A percentile compares a stretch with the other conserved stretches of the same genome.
Evolutionary conservation across 495 filamentous ascomycete species (phyloP).

Genomic region (Hapsidospora chrysogenum): DNA sequence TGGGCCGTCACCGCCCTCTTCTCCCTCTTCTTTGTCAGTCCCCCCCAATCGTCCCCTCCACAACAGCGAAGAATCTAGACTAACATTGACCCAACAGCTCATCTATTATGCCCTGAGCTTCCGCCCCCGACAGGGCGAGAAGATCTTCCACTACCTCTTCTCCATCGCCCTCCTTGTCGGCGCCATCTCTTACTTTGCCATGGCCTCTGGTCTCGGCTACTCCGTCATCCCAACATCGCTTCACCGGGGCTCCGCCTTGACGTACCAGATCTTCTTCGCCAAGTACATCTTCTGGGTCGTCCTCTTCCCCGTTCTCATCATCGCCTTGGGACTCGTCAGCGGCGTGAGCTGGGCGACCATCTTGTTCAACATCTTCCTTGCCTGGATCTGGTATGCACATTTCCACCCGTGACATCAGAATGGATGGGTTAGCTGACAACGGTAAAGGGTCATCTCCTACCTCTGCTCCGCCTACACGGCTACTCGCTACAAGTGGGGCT

Average conservation of each 20-base stretch:
- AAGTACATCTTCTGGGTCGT: constrained; percentile 34
- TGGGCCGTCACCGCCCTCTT: constrained; percentile 28
- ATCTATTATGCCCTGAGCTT: too few species aligned
- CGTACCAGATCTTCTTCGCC: constrained; percentile 32
- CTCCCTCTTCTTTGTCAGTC: constrained; percentile 16
- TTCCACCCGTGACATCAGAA: too few species aligned
- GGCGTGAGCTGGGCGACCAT: constrained; percentile 29
- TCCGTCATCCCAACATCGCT: constrained; percentile 14
- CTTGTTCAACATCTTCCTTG: constrained; percentile 22
- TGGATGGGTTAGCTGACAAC: too few species aligned
- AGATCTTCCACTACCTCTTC: constrained; percentile 30
- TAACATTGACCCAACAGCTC: too few species aligned
- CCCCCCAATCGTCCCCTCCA: neutral
- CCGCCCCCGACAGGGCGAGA: constrained; percentile 23
- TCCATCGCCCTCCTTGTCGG: constrained; percentile 42
- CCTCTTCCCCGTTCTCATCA: constrained; percentile 20
- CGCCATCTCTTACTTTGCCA: constrained; percentile 28
- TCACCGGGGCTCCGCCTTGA: constrained; percentile 11
- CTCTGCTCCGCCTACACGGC: constrained; percentile 24
- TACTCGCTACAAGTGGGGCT: constrained; percentile 34
- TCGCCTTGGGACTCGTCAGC: constrained; percentile 26
- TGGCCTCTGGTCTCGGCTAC: constrained; percentile 26
- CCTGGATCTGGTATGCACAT: constrained; percentile 32
- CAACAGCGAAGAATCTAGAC: too few species aligned
- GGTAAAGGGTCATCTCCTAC: constrained; percentile 24